Percentiles rank a stretch among this genome's conserved stretches.
Evolutionary conservation across 805 yeast species (phyloP).

Genomic region (Barnettozyma salicaria): DNA sequence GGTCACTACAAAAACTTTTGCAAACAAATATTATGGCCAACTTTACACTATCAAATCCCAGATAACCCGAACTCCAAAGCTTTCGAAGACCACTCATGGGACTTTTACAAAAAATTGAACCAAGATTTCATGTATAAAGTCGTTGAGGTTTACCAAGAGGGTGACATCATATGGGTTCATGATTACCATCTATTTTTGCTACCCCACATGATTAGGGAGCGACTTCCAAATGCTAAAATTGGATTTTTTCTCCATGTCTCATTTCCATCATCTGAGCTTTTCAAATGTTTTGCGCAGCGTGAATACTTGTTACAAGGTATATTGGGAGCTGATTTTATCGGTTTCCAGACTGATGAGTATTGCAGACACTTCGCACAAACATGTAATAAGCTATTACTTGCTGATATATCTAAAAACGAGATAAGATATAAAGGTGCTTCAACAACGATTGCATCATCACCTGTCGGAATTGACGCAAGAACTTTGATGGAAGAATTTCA

Average conservation of each 20-base stretch:
- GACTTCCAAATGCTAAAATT: constrained; percentile 76
- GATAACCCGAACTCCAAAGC: constrained; percentile 92
- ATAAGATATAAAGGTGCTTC: constrained; percentile 55
- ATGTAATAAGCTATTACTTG: constrained; percentile 73
- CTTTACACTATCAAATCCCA: constrained; percentile 88
- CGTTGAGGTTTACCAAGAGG: constrained; percentile 57
- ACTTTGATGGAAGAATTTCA: constrained; percentile 42
- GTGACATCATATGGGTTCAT: constrained; percentile 86
- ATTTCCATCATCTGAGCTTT: constrained; percentile 93
- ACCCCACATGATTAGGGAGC: constrained; percentile 74
- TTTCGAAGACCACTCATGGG: constrained; percentile 94
- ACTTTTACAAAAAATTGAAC: constrained; percentile 68
- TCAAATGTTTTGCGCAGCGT: constrained; percentile 88
- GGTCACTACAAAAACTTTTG: constrained; percentile 92
- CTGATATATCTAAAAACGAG: constrained; percentile 67
- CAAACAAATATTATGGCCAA: constrained; percentile 95
- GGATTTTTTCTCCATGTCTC: constrained; percentile 92
- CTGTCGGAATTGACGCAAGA: constrained; percentile 76
- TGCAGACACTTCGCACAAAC: constrained; percentile 93
- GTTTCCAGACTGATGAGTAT: constrained; percentile 90
- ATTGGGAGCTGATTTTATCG: constrained; percentile 81
- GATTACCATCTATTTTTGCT: constrained; percentile 88
- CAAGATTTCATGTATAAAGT: constrained; percentile 75
- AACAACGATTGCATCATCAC: constrained; percentile 50
- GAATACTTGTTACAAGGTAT: constrained; percentile 70